Base-by-base conservation (phyloP, 768 basidiomycete genomes). In the Coprinopsis strossmayeri region DNA sequence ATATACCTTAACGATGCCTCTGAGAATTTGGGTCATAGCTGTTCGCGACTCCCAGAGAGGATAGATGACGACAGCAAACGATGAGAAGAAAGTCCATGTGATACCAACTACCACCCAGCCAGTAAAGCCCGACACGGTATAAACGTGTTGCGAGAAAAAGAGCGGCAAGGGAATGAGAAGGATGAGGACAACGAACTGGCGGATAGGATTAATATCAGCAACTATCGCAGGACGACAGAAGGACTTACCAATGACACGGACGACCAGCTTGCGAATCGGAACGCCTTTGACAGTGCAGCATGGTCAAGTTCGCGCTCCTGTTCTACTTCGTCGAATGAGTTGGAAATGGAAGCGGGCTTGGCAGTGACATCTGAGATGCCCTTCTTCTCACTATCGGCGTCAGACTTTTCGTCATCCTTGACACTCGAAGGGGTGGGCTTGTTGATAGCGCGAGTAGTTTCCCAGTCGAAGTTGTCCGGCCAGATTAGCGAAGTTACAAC, bases 381-480 rank as follows among this genome's bases (percentile, higher is more conserved):
- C 52, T 63, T 74, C 57, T 76, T 72, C 50, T 73, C 64, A n/a
- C 65, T 63, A 41, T 68, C 67, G 41, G 61, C 61, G 35, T 66
- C 68, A 3, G 55, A 50, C 34, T 71, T 65, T 34, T 46, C 42
- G 27, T 54, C 53, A 1, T 60, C 59, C 30, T 64, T 54, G 42
- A 58, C 54, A 42, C 48, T 24, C 40, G 51, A 40, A 27, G 54
- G 42, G 26, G 44, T 27, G n/a, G 64, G 64, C 34, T 49, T 58
- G 62, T 95, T 92, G 62, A 96, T 87, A 0, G 78, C 76, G 11
- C 92, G 81, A 0, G 91, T 94, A 11, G 74, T 65, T 27, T 78
- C 78, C 66, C 90, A 97, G 64, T 91, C 79, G 57, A 84, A 96
- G 61, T 90, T 62, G 32, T 86, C 91, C 0, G 91, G 90, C 74